Conservation (phyloP, 768 basidiomycete genomes). For the Lenzites betulinus region DNA sequence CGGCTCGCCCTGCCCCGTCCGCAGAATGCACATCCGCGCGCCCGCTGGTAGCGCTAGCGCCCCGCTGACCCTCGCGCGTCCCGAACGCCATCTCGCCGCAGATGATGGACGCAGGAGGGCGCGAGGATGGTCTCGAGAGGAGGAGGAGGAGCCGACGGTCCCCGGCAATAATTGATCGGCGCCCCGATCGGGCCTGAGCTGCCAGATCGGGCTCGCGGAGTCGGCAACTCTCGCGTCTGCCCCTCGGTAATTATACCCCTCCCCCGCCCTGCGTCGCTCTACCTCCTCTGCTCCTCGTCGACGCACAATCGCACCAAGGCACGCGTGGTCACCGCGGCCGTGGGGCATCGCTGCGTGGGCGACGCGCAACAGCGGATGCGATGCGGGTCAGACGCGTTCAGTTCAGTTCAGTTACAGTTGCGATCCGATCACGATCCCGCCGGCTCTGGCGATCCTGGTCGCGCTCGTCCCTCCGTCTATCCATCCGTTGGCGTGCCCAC, state of each 20-base stretch:
- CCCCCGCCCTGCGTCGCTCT: not conserved
- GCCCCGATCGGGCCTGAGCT: not conserved
- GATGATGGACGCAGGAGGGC: not conserved
- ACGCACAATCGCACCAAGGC: too few relatives aligned
- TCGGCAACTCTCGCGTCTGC: not conserved
- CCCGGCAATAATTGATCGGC: conserved; percentile 1
- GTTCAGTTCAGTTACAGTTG: not conserved
- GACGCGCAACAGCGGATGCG: conserved; percentile 1
- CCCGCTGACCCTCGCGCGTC: too few relatives aligned
- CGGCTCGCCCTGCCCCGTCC: not conserved
- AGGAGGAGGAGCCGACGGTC: not conserved
- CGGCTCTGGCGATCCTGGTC: not conserved
- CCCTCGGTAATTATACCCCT: conserved; percentile 13
- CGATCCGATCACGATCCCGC: conserved; percentile 8
- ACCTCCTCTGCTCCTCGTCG: not conserved
- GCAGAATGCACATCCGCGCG: too few relatives aligned
- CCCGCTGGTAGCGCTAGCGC: too few relatives aligned
- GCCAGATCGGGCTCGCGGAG: not conserved
- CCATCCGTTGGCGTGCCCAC: not conserved
- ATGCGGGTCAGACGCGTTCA: not conserved
- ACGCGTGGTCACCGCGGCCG: too few relatives aligned
- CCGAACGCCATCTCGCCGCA: not conserved
- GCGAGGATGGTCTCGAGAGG: conserved; percentile 7
- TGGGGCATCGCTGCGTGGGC: not conserved
- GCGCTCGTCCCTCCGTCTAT: not conserved